These are phyloP conservation scores for Neopestalotiopsis clavispora DNA, from an alignment of 2,329 filamentous ascomycete species.

Conservation along the genomic window DNA sequence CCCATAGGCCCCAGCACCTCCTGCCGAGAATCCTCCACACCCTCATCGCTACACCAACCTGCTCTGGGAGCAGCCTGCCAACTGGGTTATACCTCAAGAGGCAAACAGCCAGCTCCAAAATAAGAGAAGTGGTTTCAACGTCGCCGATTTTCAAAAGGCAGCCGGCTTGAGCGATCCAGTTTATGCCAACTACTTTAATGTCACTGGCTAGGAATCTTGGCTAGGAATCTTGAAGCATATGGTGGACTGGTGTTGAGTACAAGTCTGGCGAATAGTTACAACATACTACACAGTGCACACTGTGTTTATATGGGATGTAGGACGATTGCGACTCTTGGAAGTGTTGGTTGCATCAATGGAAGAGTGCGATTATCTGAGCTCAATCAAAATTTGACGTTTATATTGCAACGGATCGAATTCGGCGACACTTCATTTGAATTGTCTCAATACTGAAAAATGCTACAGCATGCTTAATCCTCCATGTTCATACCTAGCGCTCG, in stretches of 20 bases:
- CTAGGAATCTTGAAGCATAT: neutral
- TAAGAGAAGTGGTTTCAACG: constrained; percentile 38
- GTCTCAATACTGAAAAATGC: no score
- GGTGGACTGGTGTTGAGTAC: neutral
- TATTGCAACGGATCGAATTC: no score
- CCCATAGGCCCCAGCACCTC: constrained; percentile 33
- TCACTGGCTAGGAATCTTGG: constrained; percentile 1
- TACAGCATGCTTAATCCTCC: no score
- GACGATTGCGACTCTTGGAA: no score
- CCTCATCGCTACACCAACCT: constrained; percentile 44
- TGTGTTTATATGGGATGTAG: no score
- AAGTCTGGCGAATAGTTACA: no score
- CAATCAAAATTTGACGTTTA: no score
- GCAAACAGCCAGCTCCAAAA: constrained; percentile 35
- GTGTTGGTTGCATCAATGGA: no score
- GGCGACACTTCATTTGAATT: no score
- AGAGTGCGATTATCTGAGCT: no score
- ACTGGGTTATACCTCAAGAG: constrained; percentile 36
- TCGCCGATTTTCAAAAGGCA: constrained; percentile 35
- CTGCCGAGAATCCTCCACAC: constrained; percentile 39
- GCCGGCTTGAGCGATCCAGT: constrained; percentile 34
- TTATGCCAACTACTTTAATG: constrained; percentile 39
- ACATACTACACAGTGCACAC: no score
- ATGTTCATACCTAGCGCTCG: no score
- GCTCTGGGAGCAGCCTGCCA: constrained; percentile 40